A percentile compares a stretch with the other conserved stretches of the same genome.
phyloP scores from a whole-genome alignment of 139 green algal species.

The Volvox africanus region DNA sequence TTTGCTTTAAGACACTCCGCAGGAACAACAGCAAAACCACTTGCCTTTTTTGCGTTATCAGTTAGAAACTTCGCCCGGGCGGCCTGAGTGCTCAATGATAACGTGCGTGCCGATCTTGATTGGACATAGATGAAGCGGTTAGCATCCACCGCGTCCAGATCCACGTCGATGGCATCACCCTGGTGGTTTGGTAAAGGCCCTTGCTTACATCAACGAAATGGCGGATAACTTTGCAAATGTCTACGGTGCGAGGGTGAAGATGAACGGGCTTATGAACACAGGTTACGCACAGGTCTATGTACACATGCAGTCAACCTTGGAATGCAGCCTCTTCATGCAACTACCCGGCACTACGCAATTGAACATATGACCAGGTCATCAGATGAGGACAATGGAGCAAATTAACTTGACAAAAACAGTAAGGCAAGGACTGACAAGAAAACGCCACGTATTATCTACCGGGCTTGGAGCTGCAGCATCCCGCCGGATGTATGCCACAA shows the following conservation, averaged over 20 bases:
- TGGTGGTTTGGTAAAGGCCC: not conserved
- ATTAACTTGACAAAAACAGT: too few relatives aligned
- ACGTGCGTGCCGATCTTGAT: not conserved
- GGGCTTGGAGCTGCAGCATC: not conserved
- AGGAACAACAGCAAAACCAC: not conserved
- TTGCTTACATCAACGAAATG: not conserved
- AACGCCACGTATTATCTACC: not conserved
- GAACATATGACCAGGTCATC: not conserved
- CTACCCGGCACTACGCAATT: not conserved
- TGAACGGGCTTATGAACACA: not conserved
- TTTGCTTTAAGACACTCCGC: too few relatives aligned
- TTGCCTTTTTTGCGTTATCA: conserved; percentile 42
- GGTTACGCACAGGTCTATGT: not conserved
- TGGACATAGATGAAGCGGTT: conserved; percentile 36
- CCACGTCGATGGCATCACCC: conserved; percentile 18
- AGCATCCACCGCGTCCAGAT: conserved; percentile 21
- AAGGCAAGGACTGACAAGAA: not conserved
- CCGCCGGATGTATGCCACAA: not conserved
- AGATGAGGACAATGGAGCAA: not conserved
- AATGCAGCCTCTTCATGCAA: not conserved
- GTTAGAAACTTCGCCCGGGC: conserved; percentile 29
- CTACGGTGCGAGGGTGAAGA: not conserved
- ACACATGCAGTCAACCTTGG: not conserved
- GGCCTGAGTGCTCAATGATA: not conserved
- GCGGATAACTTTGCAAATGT: not conserved